Evolutionary conservation across 768 basidiomycete genomes (phyloP).

Genomic region (Russula olivacea): DNA sequence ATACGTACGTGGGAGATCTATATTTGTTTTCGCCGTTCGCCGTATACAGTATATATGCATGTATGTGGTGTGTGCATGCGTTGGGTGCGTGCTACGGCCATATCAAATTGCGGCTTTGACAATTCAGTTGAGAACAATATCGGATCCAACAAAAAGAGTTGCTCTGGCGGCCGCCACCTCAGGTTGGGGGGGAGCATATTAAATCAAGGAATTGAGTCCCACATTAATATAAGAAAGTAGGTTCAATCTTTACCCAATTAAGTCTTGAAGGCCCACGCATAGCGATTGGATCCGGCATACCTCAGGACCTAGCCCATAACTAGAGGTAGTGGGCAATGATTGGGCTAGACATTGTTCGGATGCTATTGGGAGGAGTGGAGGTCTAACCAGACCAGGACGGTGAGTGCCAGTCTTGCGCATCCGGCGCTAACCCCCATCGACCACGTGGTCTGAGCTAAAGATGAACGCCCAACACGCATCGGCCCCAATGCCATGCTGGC

Average conservation of each 20-base stretch:
- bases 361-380: neutral
- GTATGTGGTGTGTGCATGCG: neutral
- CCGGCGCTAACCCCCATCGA: neutral
- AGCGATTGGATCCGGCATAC: neutral
- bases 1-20: constrained; percentile 9
- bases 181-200: neutral
- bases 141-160: constrained; percentile 1
- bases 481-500: neutral
- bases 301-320: neutral
- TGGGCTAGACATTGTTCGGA: neutral
- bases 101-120: constrained; percentile 7
- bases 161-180: neutral
- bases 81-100: neutral
- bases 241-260: constrained; percentile 19
- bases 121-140: constrained; percentile 10
- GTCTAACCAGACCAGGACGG: neutral
- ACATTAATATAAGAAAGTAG: constrained; percentile 19
- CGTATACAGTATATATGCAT: neutral
- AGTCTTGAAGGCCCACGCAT: neutral
- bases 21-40: constrained; percentile 8
- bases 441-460: constrained; percentile 9
- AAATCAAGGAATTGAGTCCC: constrained; percentile 20
- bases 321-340: neutral
- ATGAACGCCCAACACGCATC: constrained; percentile 11
- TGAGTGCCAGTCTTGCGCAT: neutral